Evolutionary conservation across 2,329 filamentous ascomycete species (phyloP).

Genomic region (Stagonosporopsis tanaceti): DNA sequence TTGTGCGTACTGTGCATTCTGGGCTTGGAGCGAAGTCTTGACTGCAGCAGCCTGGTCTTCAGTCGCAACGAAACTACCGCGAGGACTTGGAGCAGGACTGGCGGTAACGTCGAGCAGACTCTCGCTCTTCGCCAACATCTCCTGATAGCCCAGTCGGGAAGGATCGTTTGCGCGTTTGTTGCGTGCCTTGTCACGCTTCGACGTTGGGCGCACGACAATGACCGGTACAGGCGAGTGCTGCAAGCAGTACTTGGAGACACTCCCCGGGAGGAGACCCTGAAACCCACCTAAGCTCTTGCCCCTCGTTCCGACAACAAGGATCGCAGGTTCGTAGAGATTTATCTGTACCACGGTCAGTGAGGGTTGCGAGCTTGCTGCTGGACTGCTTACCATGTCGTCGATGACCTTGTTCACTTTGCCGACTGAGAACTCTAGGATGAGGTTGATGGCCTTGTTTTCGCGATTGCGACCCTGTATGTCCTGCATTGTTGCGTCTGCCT

Average conservation of each 20-base stretch:
- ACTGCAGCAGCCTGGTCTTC: slow-evolving; percentile 38
- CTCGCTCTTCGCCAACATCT: slow-evolving; percentile 75
- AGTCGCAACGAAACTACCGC: slow-evolving; percentile 54
- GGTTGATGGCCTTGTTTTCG: slow-evolving; percentile 81
- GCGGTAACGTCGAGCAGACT: slow-evolving; percentile 60
- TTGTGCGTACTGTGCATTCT: slow-evolving; percentile 58
- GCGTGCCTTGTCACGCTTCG: slow-evolving; percentile 90
- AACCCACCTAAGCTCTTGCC: slow-evolving; percentile 85
- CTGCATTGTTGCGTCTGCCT: slow-evolving; percentile 77
- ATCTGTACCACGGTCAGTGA: slow-evolving; percentile 65
- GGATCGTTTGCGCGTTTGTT: slow-evolving; percentile 82
- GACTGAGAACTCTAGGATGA: slow-evolving; percentile 86
- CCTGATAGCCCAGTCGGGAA: slow-evolving; percentile 75
- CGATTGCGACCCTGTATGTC: slow-evolving; percentile 82
- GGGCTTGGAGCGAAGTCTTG: slow-evolving; percentile 31
- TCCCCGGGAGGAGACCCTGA: slow-evolving; percentile 85
- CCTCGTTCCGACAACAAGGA: slow-evolving; percentile 88
- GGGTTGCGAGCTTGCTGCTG: slow-evolving; percentile 10
- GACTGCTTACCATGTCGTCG: slow-evolving; percentile 75
- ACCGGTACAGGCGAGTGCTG: slow-evolving; percentile 94
- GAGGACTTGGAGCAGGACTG: slow-evolving; percentile 42
- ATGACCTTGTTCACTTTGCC: slow-evolving; percentile 92
- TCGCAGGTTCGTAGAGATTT: slow-evolving; percentile 87
- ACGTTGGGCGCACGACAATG: slow-evolving; percentile 86
- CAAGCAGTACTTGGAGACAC: slow-evolving; percentile 92